Evolutionary conservation across 495 filamentous ascomycete genomes (phyloP), one percentile per base, ranked within the genome.

Genomic region (Amniculicola lignicola): DNA sequence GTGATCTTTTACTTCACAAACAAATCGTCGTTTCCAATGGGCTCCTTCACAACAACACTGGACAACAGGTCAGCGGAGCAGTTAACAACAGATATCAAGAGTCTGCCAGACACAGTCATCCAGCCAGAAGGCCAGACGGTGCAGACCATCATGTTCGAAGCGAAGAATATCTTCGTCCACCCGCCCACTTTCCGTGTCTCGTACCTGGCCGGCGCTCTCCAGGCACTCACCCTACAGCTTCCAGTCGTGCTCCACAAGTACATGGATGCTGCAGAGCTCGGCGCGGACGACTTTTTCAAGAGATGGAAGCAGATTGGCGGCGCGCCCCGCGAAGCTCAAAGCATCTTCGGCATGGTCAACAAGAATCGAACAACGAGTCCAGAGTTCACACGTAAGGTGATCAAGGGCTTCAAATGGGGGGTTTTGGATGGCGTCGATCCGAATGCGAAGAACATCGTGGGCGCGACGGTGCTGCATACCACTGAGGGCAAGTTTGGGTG

Each of bases 281-380:
- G 79, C 7, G 82, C 83, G 0, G 93, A 96, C 42, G 93, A 97
- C 56, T 99, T 97, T 72, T 99, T 99, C 76, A 96, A 93, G 75
- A 78, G 94, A 18, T 99, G 94, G 94, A 89, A 93, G 71, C 94
- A 99, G 70, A 97, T 99, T 63, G 94, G 94, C 15, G 90, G 87
- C 5, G 78, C 77, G 1, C 87, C 90, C 4, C 77, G 95, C 10
- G 94, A 99, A 67, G 80, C 86, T 0, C 94, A 99, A 69, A 75
- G 79, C 33, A 87, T 96, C 5, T 94, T 97, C 69, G 85, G 85
- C 0, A 69, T 88, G 22, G 57, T 74, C n/a, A 53, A 52, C n/a
- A 66, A 66, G 16, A 73, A 75, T 3, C 74, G 76, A 51, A 71
- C 61, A 63, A 80, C 77, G 41, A 73, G 73, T 46, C 69, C 75